Evolutionary conservation across 805 yeast genomes (phyloP).

Genomic region (Metschnikowia corniflorae): DNA sequence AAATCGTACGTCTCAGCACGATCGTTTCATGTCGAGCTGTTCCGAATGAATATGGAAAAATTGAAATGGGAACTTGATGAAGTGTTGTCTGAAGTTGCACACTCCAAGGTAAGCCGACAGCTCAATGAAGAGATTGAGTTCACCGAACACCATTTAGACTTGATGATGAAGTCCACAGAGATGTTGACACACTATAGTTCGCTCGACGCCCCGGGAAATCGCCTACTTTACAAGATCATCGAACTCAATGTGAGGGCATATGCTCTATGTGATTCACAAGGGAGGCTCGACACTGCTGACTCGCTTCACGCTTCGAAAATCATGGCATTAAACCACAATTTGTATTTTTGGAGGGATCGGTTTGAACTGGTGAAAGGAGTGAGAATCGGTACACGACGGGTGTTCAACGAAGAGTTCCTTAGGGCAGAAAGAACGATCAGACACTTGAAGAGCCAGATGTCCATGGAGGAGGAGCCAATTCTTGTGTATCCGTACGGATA

Average conservation of each 20-base stretch:
- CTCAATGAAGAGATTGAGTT: not conserved
- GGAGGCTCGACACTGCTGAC: not conserved
- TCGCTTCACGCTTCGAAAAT: not conserved
- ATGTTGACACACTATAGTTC: not conserved
- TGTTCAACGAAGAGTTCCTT: not conserved
- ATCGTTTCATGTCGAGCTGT: not conserved
- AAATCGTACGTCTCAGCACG: not conserved
- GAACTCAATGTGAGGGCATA: conserved; percentile 3
- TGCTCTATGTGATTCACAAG: not conserved
- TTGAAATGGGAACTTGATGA: not conserved
- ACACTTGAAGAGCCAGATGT: not conserved
- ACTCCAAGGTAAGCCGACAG: too few relatives aligned
- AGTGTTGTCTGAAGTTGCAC: not conserved
- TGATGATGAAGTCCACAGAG: not conserved
- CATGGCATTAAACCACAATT: not conserved
- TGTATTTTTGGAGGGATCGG: conserved; percentile 1
- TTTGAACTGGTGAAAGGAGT: not conserved
- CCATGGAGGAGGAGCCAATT: too few relatives aligned
- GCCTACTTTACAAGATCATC: conserved; percentile 2
- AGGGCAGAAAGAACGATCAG: not conserved
- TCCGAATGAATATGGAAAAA: not conserved
- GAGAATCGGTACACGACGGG: not conserved
- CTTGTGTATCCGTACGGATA: not conserved
- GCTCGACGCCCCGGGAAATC: conserved; percentile 1
- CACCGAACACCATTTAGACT: not conserved